phyloP scores from a whole-genome alignment of 176 grass and related monocot genomes.

The Thinopyrum elongatum region DNA sequence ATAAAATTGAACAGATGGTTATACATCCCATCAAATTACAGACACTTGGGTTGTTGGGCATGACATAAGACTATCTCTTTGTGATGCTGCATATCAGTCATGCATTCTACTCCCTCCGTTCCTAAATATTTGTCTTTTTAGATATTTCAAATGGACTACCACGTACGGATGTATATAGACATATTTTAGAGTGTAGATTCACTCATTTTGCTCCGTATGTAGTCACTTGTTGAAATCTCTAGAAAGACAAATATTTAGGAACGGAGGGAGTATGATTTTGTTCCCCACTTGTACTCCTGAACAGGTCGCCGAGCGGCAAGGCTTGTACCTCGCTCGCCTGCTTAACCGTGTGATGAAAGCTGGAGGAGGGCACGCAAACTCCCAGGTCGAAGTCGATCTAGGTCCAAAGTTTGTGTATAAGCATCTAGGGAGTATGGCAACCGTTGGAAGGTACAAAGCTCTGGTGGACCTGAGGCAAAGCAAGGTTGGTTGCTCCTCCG shows the following conservation, averaged over 20 bases:
- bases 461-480: conserved; percentile 83
- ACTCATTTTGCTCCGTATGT: too few species aligned
- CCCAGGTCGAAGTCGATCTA: conserved; percentile 41
- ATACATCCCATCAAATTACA: not conserved
- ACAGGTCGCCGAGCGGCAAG: conserved; percentile 93
- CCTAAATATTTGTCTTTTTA: too few species aligned
- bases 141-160: too few species aligned
- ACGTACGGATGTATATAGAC: too few species aligned
- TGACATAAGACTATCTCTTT: not conserved
- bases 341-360: conserved; percentile 62
- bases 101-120: not conserved
- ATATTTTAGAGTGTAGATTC: too few species aligned
- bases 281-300: conserved; percentile 7
- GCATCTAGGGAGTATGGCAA: conserved; percentile 96
- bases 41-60: not conserved
- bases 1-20: not conserved
- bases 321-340: conserved; percentile 65
- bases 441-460: conserved; percentile 96
- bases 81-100: not conserved
- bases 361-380: conserved; percentile 75
- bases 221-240: too few species aligned
- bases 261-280: too few species aligned
- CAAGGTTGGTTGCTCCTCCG: conserved; percentile 54
- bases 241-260: too few species aligned
- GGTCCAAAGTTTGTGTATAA: conserved; percentile 80